These are phyloP conservation scores for Marasmius sp. DNA, from an alignment of 1,284 basidiomycete species.

Conservation along the genomic window DNA sequence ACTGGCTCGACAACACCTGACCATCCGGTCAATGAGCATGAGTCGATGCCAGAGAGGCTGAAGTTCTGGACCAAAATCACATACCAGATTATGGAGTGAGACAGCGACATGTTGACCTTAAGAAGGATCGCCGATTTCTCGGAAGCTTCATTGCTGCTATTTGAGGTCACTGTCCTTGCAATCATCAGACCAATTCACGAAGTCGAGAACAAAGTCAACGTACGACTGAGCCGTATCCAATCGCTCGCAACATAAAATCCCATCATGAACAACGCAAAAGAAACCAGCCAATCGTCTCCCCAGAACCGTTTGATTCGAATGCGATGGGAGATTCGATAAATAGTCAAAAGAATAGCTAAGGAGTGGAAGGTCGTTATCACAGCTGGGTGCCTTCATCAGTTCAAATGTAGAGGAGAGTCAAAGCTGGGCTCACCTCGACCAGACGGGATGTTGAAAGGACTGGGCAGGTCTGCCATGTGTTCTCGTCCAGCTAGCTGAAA, in stretches of 20 bases:
- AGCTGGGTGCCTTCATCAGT: not conserved
- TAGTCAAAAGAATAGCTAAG: not conserved
- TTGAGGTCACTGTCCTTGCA: too few relatives aligned
- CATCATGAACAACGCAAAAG: not conserved
- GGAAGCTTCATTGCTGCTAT: too few relatives aligned
- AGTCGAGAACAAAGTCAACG: not conserved
- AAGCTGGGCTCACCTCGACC: not conserved
- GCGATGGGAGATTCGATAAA: not conserved
- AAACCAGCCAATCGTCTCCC: not conserved
- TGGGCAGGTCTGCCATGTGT: not conserved
- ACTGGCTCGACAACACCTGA: not conserved
- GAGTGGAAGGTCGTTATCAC: not conserved
- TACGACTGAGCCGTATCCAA: not conserved
- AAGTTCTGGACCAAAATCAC: too few relatives aligned
- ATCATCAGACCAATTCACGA: too few relatives aligned
- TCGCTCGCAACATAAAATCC: not conserved
- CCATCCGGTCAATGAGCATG: too few relatives aligned
- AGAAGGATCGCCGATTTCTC: too few relatives aligned
- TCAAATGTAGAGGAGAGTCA: not conserved
- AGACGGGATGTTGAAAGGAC: not conserved
- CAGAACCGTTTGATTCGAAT: not conserved
- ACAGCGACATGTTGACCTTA: too few relatives aligned
- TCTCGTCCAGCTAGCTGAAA: not conserved
- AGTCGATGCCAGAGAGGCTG: too few relatives aligned
- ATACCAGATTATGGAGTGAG: too few relatives aligned